Percentiles rank a stretch among this genome's conserved stretches.
Evolutionary conservation across 257 asterid genomes (phyloP).

Genomic region (Rauvolfia tetraphylla): DNA sequence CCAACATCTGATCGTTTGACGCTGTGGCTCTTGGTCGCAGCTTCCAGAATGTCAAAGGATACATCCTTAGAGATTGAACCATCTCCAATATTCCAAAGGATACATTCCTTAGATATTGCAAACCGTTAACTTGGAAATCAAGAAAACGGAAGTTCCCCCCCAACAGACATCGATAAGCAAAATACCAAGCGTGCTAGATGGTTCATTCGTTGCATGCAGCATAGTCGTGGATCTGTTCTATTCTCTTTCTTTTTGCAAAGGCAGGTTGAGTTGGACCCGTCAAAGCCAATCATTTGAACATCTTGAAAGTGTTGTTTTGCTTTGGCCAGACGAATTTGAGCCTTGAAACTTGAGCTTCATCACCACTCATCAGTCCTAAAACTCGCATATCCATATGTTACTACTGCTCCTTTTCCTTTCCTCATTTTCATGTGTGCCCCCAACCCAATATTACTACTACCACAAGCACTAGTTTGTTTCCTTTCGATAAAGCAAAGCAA

Average conservation of each 20-base stretch:
- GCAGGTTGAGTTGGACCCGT: slow-evolving; percentile 38
- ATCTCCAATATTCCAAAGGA: too few relatives aligned
- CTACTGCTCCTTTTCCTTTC: too few relatives aligned
- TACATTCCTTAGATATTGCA: too few relatives aligned
- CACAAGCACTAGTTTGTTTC: neutral
- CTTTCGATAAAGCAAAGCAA: slow-evolving; percentile 33
- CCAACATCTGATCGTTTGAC: too few relatives aligned
- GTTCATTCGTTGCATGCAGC: neutral
- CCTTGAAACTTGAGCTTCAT: slow-evolving; percentile 8
- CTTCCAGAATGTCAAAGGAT: too few relatives aligned
- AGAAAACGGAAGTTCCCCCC: neutral
- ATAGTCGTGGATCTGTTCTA: neutral
- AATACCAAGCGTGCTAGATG: slow-evolving; percentile 10
- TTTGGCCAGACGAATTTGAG: slow-evolving; percentile 14
- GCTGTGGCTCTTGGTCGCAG: too few relatives aligned
- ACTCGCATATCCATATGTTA: too few relatives aligned
- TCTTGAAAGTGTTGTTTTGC: slow-evolving; percentile 20
- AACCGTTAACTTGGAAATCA: neutral
- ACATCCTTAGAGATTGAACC: too few relatives aligned
- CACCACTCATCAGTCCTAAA: too few relatives aligned
- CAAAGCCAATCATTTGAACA: slow-evolving; percentile 46
- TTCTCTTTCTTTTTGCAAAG: slow-evolving; percentile 11
- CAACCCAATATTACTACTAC: neutral
- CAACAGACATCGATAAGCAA: neutral
- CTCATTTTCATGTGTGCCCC: too few relatives aligned